Evolutionary conservation across 805 yeast genomes (phyloP), one percentile per base, ranked within the genome.

Genomic region (Wickerhamomyces chaumierensis): DNA sequence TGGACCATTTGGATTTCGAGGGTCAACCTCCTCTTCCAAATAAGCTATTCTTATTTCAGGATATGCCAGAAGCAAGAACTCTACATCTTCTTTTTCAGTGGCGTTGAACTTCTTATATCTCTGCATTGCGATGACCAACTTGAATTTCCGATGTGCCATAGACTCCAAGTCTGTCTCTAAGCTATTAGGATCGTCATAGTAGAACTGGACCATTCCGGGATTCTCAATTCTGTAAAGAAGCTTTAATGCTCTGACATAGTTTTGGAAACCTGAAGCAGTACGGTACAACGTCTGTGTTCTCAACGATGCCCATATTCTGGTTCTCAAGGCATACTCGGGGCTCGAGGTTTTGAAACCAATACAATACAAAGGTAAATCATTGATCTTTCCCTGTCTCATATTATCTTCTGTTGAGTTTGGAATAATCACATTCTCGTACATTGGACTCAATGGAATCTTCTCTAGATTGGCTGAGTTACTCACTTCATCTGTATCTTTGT

Each of bases 111-210:
- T 65, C 42, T 78, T 72, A 42, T 73, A 71, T 46, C 94, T 71
- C 63, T 90, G 97, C 95, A 90, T 85, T 1, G 96, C 81, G 17
- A 90, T 75, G 18, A 90, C 54, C 53, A 90, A 63, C 51, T 75
- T 73, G 64, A 87, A 87, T 62, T 90, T 90, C 46, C 94, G 68
- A 40, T 70, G 68, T 0, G 90, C 83, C 75, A 87, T 71, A 35
- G 77, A 68, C 55, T 78, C 81, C 44, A 82, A 64, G 39, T 82
- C 85, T 42, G 61, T 56, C 46, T 78, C 81, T 48, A 78, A 62
- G 2, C 75, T 78, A 39, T 71, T 82, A 15, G 74, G 73, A 39
- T 67, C 59, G 5, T 60, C 51, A 13, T 60, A 61, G 36, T 67
- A 68, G 36, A 61, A 57, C 27, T 65, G 71, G 33, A 69, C 57